Evolutionary conservation across 139 green algal genomes (phyloP).

Genomic region (Coelastrella sp.): DNA sequence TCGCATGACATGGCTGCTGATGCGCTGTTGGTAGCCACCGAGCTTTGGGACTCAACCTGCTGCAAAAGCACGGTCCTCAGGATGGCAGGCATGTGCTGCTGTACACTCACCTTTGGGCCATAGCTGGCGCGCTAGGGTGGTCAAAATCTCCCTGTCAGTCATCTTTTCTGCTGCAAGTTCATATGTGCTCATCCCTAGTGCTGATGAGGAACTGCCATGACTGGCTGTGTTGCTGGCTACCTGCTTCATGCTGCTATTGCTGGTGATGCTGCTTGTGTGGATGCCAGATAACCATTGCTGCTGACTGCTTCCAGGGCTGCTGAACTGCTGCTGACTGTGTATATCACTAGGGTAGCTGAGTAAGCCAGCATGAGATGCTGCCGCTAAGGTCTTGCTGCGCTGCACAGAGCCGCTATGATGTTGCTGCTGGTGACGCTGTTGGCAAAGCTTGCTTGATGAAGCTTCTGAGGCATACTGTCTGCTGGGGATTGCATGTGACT

Average conservation of each 20-base stretch:
- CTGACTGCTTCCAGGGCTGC: no score
- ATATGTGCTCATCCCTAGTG: conserved; percentile 36
- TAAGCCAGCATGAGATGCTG: no score
- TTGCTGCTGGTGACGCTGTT: neutral
- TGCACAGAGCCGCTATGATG: no score
- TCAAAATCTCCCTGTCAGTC: conserved; percentile 72
- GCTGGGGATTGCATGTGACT: no score
- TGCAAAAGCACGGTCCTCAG: neutral
- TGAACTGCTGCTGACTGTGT: no score
- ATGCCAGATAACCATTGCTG: neutral
- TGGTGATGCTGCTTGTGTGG: neutral
- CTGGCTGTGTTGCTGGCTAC: neutral
- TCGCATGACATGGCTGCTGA: no score
- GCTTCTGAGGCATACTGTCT: no score
- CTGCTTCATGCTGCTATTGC: neutral
- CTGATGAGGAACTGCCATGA: neutral
- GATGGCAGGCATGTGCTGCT: neutral
- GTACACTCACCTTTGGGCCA: conserved; percentile 50
- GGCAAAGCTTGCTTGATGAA: no score
- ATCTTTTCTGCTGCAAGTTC: conserved; percentile 57
- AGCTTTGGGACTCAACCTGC: no score
- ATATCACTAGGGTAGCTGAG: no score
- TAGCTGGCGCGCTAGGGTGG: conserved; percentile 53
- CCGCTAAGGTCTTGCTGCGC: no score
- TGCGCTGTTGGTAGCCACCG: no score